Conservation (phyloP, 2,329 filamentous ascomycete genomes). For the Calonectria pseudoturangicola region DNA sequence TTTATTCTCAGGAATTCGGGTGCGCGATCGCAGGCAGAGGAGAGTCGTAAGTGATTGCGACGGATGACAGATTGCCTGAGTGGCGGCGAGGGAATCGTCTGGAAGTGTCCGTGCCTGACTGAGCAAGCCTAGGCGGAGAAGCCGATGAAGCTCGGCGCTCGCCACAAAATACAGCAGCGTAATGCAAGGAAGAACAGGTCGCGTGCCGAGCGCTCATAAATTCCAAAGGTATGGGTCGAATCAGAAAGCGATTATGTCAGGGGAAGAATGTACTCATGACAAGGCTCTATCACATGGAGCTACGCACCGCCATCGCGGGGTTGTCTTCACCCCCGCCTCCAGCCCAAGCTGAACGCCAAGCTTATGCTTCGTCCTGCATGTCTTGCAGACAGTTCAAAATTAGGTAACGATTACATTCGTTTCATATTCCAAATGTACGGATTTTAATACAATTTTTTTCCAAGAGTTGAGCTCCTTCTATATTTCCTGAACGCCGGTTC, state of each 20-base stretch:
- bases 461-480: conserved; percentile 51
- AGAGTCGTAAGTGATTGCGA: conserved; percentile 53
- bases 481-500: conserved; percentile 41
- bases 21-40: conserved; percentile 52
- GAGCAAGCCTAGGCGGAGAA: conserved; percentile 49
- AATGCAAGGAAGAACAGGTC: background rate
- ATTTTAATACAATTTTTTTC: conserved; percentile 32
- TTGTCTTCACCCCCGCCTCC: conserved; percentile 16
- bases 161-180: conserved; percentile 38
- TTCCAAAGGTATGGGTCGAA: background rate
- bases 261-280: background rate
- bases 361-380: background rate
- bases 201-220: background rate
- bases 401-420: conserved; percentile 1
- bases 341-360: background rate
- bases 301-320: conserved; percentile 33
- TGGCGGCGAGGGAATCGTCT: conserved; percentile 58
- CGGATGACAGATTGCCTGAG: conserved; percentile 50
- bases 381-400: background rate
- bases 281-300: conserved; percentile 10
- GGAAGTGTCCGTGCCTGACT: conserved; percentile 57
- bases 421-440: background rate
- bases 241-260: background rate
- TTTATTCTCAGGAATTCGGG: conserved; percentile 36
- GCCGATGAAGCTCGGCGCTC: conserved; percentile 28